Conservation (phyloP, 768 basidiomycete genomes). For the Trametes gibbosa region DNA sequence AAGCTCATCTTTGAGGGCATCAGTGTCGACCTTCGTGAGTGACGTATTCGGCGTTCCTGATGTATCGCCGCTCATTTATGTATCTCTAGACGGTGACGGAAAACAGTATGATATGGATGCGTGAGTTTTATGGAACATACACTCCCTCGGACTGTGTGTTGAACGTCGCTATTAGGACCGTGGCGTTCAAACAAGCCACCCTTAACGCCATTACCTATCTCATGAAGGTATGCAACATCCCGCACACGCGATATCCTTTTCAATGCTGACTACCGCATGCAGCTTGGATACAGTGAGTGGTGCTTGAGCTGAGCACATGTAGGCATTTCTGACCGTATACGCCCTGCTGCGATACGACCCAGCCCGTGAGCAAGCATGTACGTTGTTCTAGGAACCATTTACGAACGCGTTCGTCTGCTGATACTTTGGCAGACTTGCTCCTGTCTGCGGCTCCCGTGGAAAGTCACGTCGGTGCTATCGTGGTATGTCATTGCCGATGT, state of each 20-base stretch:
- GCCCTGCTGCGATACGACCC: constrained; percentile 36
- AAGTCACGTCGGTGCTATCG: constrained; percentile 66
- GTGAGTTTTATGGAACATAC: constrained; percentile 32
- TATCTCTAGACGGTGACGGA: constrained; percentile 57
- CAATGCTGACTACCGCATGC: neutral
- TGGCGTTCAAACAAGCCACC: constrained; percentile 80
- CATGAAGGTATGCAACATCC: constrained; percentile 45
- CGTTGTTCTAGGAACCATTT: constrained; percentile 9
- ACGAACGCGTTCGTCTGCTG: neutral
- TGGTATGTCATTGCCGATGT: constrained; percentile 40
- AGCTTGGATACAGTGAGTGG: constrained; percentile 69
- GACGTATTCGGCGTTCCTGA: neutral
- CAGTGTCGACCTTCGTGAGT: constrained; percentile 65
- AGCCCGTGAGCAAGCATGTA: constrained; percentile 80
- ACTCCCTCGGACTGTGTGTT: neutral
- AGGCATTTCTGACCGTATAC: neutral
- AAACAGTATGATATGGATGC: constrained; percentile 79
- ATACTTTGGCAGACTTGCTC: constrained; percentile 48
- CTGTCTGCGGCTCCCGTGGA: constrained; percentile 70
- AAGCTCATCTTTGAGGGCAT: constrained; percentile 78
- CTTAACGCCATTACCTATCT: constrained; percentile 74
- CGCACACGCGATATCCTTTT: too few species aligned
- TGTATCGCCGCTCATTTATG: neutral
- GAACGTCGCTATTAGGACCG: constrained; percentile 42
- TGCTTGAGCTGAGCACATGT: too few species aligned